phyloP scores from a whole-genome alignment of 129 eudicot genomes.

The Flaveria bidentis region DNA sequence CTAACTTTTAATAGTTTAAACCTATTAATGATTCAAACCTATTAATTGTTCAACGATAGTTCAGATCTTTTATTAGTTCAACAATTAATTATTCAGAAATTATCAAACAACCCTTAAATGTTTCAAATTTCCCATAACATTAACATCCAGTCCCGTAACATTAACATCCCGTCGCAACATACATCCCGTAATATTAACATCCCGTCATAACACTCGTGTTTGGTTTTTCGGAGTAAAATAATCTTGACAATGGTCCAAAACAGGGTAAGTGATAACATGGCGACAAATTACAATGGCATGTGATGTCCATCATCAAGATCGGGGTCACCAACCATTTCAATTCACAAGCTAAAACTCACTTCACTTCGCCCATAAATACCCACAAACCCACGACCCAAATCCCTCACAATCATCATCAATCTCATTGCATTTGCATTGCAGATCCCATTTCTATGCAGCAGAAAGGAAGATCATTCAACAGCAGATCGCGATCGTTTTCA shows the following conservation, averaged over 20 bases:
- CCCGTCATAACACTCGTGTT: too few species aligned
- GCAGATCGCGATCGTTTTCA: conserved; percentile 80
- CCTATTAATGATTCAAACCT: too few species aligned
- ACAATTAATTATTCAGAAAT: too few species aligned
- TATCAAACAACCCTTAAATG: too few species aligned
- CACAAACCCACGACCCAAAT: conserved; percentile 21
- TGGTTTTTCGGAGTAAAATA: too few species aligned
- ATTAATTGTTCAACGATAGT: too few species aligned
- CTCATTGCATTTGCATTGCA: conserved; percentile 26
- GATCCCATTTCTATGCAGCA: conserved; percentile 62
- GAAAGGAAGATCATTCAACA: conserved; percentile 55
- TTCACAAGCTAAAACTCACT: background rate
- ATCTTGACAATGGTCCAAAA: background rate
- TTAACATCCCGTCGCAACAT: too few species aligned
- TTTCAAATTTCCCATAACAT: too few species aligned
- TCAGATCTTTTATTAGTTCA: too few species aligned
- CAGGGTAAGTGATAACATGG: background rate
- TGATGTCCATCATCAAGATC: background rate
- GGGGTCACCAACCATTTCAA: conserved; percentile 11
- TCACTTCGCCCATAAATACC: conserved; percentile 36
- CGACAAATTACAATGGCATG: background rate
- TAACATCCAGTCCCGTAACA: too few species aligned
- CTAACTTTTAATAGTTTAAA: too few species aligned
- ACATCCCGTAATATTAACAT: too few species aligned
- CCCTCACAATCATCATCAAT: conserved; percentile 25